Evolutionary conservation across 2,329 filamentous ascomycete genomes (phyloP).

Genomic region (Gremmenia infestans): DNA sequence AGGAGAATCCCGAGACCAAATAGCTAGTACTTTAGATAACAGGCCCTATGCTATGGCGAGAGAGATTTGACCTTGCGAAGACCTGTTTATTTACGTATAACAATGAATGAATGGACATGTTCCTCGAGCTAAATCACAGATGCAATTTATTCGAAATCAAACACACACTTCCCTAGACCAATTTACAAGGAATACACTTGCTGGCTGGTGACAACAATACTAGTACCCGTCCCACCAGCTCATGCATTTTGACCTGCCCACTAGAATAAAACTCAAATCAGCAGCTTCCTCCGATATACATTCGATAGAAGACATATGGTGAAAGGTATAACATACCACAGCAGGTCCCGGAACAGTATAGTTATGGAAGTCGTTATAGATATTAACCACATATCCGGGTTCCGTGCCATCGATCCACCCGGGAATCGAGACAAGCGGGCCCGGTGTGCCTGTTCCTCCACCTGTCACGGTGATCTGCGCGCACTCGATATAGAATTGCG

Average conservation of each 20-base stretch:
- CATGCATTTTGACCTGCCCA: background rate
- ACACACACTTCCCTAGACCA: no score
- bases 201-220: background rate
- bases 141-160: no score
- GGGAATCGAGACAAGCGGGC: slow-evolving; percentile 26
- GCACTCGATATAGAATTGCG: slow-evolving; percentile 30
- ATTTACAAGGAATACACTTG: background rate
- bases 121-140: no score
- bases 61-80: no score
- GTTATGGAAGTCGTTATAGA: slow-evolving; percentile 27
- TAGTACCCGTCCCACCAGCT: background rate
- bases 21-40: no score
- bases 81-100: no score
- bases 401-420: slow-evolving; percentile 23
- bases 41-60: no score
- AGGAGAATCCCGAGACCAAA: background rate
- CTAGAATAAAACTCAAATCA: background rate
- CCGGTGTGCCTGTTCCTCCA: slow-evolving; percentile 24
- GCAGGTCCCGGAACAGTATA: slow-evolving; percentile 28
- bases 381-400: slow-evolving; percentile 24
- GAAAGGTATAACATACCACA: slow-evolving; percentile 7
- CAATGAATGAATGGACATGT: no score
- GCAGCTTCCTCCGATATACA: no score
- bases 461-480: slow-evolving; percentile 27
- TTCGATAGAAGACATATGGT: background rate